Conservation (phyloP, 2,329 filamentous ascomycete genomes). For the Phyllosticta capitalensis region DNA sequence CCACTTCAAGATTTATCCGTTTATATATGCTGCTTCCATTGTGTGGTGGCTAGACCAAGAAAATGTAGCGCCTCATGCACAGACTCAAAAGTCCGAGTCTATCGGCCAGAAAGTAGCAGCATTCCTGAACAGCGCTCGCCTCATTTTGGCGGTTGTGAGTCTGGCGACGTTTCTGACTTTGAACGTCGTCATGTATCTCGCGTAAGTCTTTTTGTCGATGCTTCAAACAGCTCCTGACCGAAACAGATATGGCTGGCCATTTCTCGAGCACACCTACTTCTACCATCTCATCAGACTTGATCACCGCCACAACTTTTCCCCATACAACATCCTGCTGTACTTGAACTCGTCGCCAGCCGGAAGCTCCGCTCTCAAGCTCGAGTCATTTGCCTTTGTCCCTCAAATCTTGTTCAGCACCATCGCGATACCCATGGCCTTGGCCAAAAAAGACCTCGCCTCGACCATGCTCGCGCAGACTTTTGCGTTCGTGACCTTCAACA, state of each 20-base stretch:
- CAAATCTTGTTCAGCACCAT: slow-evolving; percentile 74
- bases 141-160: slow-evolving; percentile 54
- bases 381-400: slow-evolving; percentile 79
- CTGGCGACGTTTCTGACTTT: slow-evolving; percentile 62
- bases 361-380: slow-evolving; percentile 43
- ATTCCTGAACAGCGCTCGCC: slow-evolving; percentile 33
- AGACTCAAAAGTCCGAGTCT: slow-evolving; percentile 12
- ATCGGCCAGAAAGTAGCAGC: slow-evolving; percentile 13
- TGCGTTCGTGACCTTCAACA: slow-evolving; percentile 95
- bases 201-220: slow-evolving; percentile 40
- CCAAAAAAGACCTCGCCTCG: slow-evolving; percentile 70
- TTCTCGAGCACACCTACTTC: slow-evolving; percentile 81
- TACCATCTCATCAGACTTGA: slow-evolving; percentile 91
- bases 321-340: slow-evolving; percentile 88
- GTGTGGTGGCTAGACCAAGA: slow-evolving; percentile 68
- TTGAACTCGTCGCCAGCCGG: slow-evolving; percentile 56
- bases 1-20: slow-evolving; percentile 98
- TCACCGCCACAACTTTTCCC: slow-evolving; percentile 96
- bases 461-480: slow-evolving; percentile 94
- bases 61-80: neutral
- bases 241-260: slow-evolving; percentile 63
- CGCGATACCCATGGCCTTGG: slow-evolving; percentile 64
- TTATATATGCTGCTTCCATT: slow-evolving; percentile 80
- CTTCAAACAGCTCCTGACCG: neutral
- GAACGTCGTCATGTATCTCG: slow-evolving; percentile 68